Base-by-base conservation (phyloP, 2,329 filamentous ascomycete species). In the Sporothrix humicola region DNA sequence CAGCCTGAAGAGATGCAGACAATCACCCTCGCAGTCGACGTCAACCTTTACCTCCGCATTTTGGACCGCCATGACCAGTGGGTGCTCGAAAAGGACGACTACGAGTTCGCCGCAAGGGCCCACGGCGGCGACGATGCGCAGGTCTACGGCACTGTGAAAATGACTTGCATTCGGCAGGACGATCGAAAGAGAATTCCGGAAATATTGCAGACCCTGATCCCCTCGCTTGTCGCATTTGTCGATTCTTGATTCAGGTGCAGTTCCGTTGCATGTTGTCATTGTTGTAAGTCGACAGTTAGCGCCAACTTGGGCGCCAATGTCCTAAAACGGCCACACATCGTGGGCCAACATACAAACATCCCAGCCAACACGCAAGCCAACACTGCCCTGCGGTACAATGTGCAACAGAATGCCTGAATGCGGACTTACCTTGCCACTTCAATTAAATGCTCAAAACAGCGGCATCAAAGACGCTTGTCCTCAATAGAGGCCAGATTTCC, bases 11-110 rank as follows among this genome's bases (percentile, higher is more conserved):
- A 65, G 58, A 37, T 17, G 15, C 42, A 44, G 4, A 37, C n/a
- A 10, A 23, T 65, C 10, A 23, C 44, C 13, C 65, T 48, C 8
- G 1, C 65, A 15, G 3, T 66, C 17, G 70, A 72, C 3, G 70
- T 65, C 31, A 48, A 66, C 59, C 70, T 46, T 17, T 54, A 54
- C 31, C 59, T 72, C 6, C 70, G 52, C 9, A 66, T 65, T 31
- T 26, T 65, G 23, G 70, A 72, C 26, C 31, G 70, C 5, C 46
- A 37, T 13, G 59, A 65, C 46, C 46, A 10, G 58, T 61, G 56
- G 5, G 15, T 63, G 1, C 58, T 65, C 1, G 70, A 72, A 17
- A 17, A 1, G 26, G 56, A 13, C 9, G 26, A 37, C 13, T 59
- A 59, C 56, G 13, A 37, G 56, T 37, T 59, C 42, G 13, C 56